A percentile compares a stretch with the other conserved stretches of the same genome.
These are phyloP conservation scores for Penicillium concentricum DNA, from an alignment of 2,329 filamentous ascomycete genomes.

Conservation along the genomic window DNA sequence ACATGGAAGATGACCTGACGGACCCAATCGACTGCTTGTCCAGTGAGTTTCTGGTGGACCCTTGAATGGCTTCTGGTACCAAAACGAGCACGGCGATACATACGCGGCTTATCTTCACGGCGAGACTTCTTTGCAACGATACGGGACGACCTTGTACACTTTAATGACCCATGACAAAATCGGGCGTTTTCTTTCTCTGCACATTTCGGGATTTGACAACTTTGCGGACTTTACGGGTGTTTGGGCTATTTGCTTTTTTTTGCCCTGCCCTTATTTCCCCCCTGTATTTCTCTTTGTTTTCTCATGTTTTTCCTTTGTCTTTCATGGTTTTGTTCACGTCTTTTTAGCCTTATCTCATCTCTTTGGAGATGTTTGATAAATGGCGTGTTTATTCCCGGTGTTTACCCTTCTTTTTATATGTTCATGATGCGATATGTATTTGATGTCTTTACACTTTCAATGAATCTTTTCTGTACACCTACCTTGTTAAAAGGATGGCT, in stretches of 20 bases:
- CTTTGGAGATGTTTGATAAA: slow-evolving; percentile 9
- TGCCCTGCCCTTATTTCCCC: slow-evolving; percentile 5
- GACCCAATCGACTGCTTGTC: slow-evolving; percentile 42
- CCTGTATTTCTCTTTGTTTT: slow-evolving; percentile 22
- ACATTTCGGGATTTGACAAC: slow-evolving; percentile 11
- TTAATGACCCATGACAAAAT: slow-evolving; percentile 23
- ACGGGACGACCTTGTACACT: slow-evolving; percentile 25
- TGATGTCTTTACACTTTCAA: slow-evolving; percentile 14
- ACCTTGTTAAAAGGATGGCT: slow-evolving; percentile 8
- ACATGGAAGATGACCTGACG: slow-evolving; percentile 34
- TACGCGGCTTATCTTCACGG: slow-evolving; percentile 12
- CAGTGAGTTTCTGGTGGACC: slow-evolving; percentile 39
- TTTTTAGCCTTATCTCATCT: slow-evolving; percentile 8
- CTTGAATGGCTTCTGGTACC: slow-evolving; percentile 11
- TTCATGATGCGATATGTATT: slow-evolving; percentile 21
- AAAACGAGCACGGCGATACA: slow-evolving; percentile 9
- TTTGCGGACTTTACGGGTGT: slow-evolving; percentile 6
- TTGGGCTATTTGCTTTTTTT: slow-evolving; percentile 6
- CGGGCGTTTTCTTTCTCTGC: slow-evolving; percentile 12
- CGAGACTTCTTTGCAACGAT: slow-evolving; percentile 20
- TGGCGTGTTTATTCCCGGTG: slow-evolving; percentile 3
- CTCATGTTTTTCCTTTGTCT: slow-evolving; percentile 10
- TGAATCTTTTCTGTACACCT: slow-evolving; percentile 19
- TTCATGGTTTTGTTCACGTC: slow-evolving; percentile 4
- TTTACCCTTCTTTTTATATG: slow-evolving; percentile 14